Evolutionary conservation across 176 grass and related monocot species (phyloP).

Genomic region (Saccharum officinarum): DNA sequence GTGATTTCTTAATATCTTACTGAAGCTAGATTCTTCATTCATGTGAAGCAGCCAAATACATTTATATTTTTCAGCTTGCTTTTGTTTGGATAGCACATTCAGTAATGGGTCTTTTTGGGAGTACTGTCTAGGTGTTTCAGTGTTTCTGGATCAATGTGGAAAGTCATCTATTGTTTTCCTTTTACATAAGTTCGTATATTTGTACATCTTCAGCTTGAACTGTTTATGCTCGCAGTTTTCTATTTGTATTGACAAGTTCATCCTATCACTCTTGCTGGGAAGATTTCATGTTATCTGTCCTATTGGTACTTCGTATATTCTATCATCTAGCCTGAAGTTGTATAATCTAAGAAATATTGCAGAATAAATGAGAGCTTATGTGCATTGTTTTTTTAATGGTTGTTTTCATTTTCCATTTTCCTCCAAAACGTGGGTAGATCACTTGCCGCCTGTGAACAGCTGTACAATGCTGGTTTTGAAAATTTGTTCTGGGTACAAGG

Average conservation of each 20-base stretch:
- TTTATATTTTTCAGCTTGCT: background rate
- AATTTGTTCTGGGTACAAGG: constrained; percentile 98
- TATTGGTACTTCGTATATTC: constrained; percentile 5
- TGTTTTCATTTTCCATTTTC: background rate
- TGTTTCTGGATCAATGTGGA: background rate
- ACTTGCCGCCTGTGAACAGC: constrained; percentile 85
- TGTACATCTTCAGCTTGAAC: background rate
- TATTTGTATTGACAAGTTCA: background rate
- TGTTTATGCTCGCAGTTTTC: background rate
- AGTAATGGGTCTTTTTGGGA: background rate
- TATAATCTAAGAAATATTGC: constrained; percentile 5
- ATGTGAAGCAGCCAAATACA: background rate
- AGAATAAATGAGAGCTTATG: background rate
- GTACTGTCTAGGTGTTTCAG: background rate
- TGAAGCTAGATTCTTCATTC: background rate
- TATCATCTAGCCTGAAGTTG: background rate
- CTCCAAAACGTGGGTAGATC: constrained; percentile 51
- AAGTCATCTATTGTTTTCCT: background rate
- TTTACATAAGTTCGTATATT: background rate
- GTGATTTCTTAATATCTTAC: constrained; percentile 43
- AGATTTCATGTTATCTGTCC: background rate
- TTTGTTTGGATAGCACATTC: constrained; percentile 5
- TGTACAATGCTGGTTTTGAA: constrained; percentile 82
- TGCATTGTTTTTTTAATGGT: background rate
- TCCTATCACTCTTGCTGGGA: background rate